Evolutionary conservation across 78 protist species (phyloP), one percentile per base, ranked within the genome.

Genomic region (Dictyostelium brefeldianum): DNA sequence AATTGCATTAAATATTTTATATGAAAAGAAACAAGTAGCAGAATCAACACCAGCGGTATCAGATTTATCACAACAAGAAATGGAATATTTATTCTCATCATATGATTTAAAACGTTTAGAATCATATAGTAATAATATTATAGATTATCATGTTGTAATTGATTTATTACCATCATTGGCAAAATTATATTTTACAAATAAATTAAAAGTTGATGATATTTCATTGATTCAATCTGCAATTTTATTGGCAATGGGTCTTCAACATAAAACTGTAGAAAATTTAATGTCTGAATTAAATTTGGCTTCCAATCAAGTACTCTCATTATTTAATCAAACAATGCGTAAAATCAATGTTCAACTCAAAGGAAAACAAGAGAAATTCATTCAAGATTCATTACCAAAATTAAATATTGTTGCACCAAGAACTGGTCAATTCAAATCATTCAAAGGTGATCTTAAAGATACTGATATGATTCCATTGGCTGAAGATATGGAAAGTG

Each of bases 131-230:
- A 47, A 46, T 25, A 81, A 92, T 29, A 74, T 97, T 10, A 91
- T 97, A 5, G 99, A 99, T 82, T 96, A 95, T 83, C 98, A 96
- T 67, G 96, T 98, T 20, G 54, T 99, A 53, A 15, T 98, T 22
- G 99, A 98, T 46, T 53, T 99, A 17, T 29, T 98, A 27, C 99
- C 99, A 18, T 20, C 27, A 18, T 5, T 98, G 3, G 96, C 98
- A 12, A 75, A 85, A 25, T 81, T 91, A 12, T 90, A 69, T 75
- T 99, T 98, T 77, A 9, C 15, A 4, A 47, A 17, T 8, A 53
- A 48, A 9, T 62, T 97, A 20, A 78, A 78, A 43, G 15, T 22
- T 36, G 83, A 78, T 17, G 83, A 78, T 56, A 56, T 78, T 12
- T 80, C 97, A 8, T 56, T 71, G 8, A 53, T 94, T 57, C 99